Conservation (phyloP, 805 yeast species). For the Grigorovia yakushimaensis region DNA sequence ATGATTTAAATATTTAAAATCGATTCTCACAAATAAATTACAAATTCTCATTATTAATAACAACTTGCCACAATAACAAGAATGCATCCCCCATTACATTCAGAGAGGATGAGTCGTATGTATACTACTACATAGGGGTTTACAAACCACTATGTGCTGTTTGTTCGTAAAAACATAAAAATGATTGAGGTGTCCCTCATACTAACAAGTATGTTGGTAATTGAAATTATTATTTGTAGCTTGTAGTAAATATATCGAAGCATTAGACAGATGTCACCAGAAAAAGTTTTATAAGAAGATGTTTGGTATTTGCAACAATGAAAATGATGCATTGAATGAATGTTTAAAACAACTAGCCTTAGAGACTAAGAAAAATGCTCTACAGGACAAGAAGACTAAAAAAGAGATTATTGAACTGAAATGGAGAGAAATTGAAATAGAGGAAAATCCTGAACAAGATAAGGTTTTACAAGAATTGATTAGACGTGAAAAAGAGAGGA, state of each 20-base stretch:
- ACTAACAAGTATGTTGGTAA: too few species aligned
- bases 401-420: constrained; percentile 44
- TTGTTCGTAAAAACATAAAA: too few species aligned
- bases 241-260: constrained; percentile 75
- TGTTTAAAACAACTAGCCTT: constrained; percentile 76
- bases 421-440: constrained; percentile 61
- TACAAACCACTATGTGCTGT: too few species aligned
- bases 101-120: constrained; percentile 39
- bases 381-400: constrained; percentile 44
- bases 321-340: constrained; percentile 65
- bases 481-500: not conserved
- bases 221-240: constrained; percentile 30
- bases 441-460: constrained; percentile 33
- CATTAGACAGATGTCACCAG: constrained; percentile 81
- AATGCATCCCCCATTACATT: constrained; percentile 49
- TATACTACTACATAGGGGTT: constrained; percentile 1
- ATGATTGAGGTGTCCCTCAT: not conserved
- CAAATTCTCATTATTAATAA: too few species aligned
- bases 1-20: too few species aligned
- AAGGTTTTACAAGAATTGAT: not conserved
- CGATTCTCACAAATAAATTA: too few species aligned
- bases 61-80: not conserved
- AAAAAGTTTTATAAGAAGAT: constrained; percentile 57
- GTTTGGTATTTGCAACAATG: constrained; percentile 75
- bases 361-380: constrained; percentile 46